A percentile compares a stretch with the other conserved stretches of the same genome.
phyloP scores from a whole-genome alignment of 2,329 filamentous ascomycete genomes.

The Lomentospora prolificans region DNA sequence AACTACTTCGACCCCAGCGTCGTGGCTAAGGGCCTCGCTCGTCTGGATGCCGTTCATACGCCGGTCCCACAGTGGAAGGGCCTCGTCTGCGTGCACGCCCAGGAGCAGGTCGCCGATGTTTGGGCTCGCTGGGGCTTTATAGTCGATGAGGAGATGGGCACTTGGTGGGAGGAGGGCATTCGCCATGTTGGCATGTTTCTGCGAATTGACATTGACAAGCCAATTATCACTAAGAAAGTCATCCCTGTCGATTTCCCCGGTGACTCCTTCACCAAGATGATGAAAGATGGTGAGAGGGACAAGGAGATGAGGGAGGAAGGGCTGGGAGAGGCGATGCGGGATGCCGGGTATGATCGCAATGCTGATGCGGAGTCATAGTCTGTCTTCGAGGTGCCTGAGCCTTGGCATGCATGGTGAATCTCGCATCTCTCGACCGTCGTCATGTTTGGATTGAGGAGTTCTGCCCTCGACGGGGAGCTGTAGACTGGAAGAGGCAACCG shows the following conservation, averaged over 20 bases:
- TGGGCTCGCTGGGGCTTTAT: constrained; percentile 68
- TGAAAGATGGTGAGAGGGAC: not conserved
- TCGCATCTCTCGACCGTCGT: too few species aligned
- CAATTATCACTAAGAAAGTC: not conserved
- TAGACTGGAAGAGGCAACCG: too few species aligned
- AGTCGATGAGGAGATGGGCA: constrained; percentile 62
- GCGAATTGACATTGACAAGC: constrained; percentile 25
- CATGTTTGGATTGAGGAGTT: not conserved
- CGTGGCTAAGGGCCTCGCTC: constrained; percentile 32
- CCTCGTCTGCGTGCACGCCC: constrained; percentile 70
- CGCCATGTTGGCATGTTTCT: constrained; percentile 75
- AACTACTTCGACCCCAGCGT: constrained; percentile 42
- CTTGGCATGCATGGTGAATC: not conserved
- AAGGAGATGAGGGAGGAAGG: not conserved
- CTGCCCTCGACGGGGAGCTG: not conserved
- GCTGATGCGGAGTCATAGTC: not conserved
- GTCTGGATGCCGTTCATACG: constrained; percentile 27
- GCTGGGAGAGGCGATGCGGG: not conserved
- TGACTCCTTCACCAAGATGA: not conserved
- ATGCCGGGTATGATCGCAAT: not conserved
- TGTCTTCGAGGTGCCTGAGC: not conserved
- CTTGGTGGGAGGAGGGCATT: constrained; percentile 78
- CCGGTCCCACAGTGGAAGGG: constrained; percentile 58
- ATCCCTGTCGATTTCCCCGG: not conserved
- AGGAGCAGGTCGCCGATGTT: constrained; percentile 51